phyloP scores from a whole-genome alignment of 768 basidiomycete species.

The Ephemerocybe angulata region DNA sequence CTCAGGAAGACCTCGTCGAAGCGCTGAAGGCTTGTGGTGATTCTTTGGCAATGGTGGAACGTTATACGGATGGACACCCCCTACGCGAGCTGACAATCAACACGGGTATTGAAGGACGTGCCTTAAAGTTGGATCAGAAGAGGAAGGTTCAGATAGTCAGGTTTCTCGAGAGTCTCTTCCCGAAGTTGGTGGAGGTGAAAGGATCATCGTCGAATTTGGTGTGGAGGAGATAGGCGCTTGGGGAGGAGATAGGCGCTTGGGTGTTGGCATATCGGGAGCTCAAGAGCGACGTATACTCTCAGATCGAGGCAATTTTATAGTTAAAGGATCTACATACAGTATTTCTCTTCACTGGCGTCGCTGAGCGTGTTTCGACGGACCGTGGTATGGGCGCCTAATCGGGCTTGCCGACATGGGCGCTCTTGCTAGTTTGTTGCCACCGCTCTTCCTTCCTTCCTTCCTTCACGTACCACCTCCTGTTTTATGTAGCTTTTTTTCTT shows the following conservation, averaged over 20 bases:
- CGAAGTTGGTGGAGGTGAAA: not conserved
- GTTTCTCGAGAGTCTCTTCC: conserved; percentile 1
- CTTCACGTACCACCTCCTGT: too few relatives aligned
- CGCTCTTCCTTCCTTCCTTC: too few relatives aligned
- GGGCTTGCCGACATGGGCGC: too few relatives aligned
- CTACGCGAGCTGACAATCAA: not conserved
- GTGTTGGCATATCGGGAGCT: not conserved
- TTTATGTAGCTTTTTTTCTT: too few relatives aligned
- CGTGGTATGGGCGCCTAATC: too few relatives aligned
- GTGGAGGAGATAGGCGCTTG: not conserved
- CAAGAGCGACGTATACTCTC: too few relatives aligned
- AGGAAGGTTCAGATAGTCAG: not conserved
- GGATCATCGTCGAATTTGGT: not conserved
- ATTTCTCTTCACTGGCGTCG: too few relatives aligned
- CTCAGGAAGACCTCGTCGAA: not conserved
- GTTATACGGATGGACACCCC: not conserved
- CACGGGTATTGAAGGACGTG: not conserved
- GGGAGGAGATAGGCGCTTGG: too few relatives aligned
- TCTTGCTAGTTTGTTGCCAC: too few relatives aligned
- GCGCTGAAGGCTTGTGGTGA: not conserved
- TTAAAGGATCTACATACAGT: too few relatives aligned
- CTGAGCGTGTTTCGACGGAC: too few relatives aligned
- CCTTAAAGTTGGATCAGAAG: not conserved
- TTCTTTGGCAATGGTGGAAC: not conserved
- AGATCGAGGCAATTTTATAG: too few relatives aligned